These are phyloP conservation scores for Sherardia arvensis DNA, from an alignment of 257 asterid genomes.

Conservation along the genomic window DNA sequence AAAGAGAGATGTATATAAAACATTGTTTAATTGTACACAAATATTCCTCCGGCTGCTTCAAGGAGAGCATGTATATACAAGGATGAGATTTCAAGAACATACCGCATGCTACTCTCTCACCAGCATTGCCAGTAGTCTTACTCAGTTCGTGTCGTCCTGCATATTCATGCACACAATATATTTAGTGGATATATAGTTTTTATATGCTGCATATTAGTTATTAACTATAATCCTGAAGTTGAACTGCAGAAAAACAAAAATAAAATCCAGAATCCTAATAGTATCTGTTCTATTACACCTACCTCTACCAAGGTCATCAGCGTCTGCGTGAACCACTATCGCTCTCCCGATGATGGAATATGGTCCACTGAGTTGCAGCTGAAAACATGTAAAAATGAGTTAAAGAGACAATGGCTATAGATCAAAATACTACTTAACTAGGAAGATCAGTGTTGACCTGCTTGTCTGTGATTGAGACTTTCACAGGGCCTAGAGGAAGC, in stretches of 20 bases:
- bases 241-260: neutral
- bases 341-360: constrained; percentile 86
- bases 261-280: neutral
- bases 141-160: constrained; percentile 93
- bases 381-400: neutral
- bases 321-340: constrained; percentile 87
- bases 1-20: neutral
- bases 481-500: constrained; percentile 47
- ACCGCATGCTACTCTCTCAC: constrained; percentile 92
- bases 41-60: neutral
- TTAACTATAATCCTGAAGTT: neutral
- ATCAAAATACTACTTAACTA: neutral
- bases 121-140: constrained; percentile 91
- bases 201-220: neutral
- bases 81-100: constrained; percentile 9
- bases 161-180: neutral
- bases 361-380: constrained; percentile 81
- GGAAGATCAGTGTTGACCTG: constrained; percentile 31
- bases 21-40: too few relatives aligned
- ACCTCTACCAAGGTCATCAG: constrained; percentile 96
- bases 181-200: neutral
- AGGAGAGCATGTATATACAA: neutral
- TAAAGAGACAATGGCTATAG: neutral
- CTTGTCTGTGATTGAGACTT: constrained; percentile 50
- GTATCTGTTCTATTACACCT: constrained; percentile 33